These are phyloP conservation scores for Boletus vermiculosoides DNA, from an alignment of 768 basidiomycete species.

Conservation along the genomic window DNA sequence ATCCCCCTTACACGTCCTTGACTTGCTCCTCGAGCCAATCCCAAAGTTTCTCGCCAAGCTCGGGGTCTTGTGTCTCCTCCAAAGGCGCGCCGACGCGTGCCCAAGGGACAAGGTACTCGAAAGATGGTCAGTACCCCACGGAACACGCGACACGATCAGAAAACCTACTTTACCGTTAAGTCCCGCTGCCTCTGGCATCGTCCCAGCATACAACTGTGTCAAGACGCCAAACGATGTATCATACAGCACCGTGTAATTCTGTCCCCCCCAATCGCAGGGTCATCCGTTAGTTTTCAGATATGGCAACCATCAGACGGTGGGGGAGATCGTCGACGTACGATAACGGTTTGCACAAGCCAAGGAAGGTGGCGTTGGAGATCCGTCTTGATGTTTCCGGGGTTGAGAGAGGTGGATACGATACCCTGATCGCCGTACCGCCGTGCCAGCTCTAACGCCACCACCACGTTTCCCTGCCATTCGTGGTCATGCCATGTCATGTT, in stretches of 20 bases:
- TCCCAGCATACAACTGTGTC: conserved; percentile 45
- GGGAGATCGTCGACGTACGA: conserved; percentile 12
- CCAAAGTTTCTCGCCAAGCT: conserved; percentile 40
- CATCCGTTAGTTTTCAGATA: conserved; percentile 1
- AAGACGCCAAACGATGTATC: conserved; percentile 39
- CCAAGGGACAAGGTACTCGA: conserved; percentile 48
- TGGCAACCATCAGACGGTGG: neutral
- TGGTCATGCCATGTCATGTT: conserved; percentile 1
- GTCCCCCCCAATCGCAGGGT: neutral
- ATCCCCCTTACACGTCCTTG: conserved; percentile 13
- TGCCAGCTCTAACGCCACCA: conserved; percentile 46
- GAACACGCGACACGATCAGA: neutral
- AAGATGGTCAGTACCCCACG: neutral
- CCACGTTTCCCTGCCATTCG: conserved; percentile 40
- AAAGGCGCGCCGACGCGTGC: conserved; percentile 33
- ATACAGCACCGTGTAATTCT: conserved; percentile 27
- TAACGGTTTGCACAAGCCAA: neutral
- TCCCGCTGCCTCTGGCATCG: conserved; percentile 37
- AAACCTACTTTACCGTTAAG: conserved; percentile 43
- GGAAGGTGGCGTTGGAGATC: conserved; percentile 30
- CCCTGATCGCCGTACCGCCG: conserved; percentile 45
- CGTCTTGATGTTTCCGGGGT: conserved; percentile 43
- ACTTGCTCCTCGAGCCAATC: conserved; percentile 49
- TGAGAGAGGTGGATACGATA: conserved; percentile 44
- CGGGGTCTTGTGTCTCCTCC: conserved; percentile 33